Evolutionary conservation across 331 rosid genomes (phyloP).

Genomic region (Malus hybrid): DNA sequence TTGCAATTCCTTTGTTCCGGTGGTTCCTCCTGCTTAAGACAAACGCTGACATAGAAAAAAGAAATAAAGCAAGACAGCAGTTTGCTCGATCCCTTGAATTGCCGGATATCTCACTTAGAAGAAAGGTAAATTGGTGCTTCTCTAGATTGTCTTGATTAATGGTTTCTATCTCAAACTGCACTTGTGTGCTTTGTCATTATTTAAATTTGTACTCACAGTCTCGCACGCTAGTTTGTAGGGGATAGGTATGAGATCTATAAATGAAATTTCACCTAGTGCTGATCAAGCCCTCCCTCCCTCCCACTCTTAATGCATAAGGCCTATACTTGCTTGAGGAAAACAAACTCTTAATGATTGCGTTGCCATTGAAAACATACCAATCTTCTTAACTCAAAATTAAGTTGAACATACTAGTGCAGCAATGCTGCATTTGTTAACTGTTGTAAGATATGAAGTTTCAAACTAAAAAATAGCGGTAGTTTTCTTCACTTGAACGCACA

Average conservation of each 20-base stretch:
- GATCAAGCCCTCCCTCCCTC: background rate
- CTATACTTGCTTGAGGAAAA: no score
- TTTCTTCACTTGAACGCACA: background rate
- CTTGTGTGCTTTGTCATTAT: background rate
- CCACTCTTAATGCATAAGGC: no score
- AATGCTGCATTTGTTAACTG: background rate
- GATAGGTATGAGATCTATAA: background rate
- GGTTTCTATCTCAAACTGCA: background rate
- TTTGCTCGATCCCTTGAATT: slow-evolving; percentile 66
- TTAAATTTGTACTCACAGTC: background rate
- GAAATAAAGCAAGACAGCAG: slow-evolving; percentile 69
- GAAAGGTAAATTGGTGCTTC: slow-evolving; percentile 48
- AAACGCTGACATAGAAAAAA: slow-evolving; percentile 73
- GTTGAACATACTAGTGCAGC: background rate
- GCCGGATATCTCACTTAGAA: slow-evolving; percentile 76
- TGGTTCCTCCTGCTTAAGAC: slow-evolving; percentile 56
- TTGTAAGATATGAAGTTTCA: background rate
- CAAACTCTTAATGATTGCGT: no score
- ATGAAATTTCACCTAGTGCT: background rate
- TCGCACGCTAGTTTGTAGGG: background rate
- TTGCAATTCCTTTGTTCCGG: slow-evolving; percentile 92
- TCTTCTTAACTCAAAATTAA: background rate
- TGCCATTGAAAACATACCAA: background rate
- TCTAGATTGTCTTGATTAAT: background rate
- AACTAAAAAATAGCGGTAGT: background rate